These are phyloP conservation scores for Talaromyces sp. DNA, from an alignment of 2,329 filamentous ascomycete genomes.

Conservation along the genomic window DNA sequence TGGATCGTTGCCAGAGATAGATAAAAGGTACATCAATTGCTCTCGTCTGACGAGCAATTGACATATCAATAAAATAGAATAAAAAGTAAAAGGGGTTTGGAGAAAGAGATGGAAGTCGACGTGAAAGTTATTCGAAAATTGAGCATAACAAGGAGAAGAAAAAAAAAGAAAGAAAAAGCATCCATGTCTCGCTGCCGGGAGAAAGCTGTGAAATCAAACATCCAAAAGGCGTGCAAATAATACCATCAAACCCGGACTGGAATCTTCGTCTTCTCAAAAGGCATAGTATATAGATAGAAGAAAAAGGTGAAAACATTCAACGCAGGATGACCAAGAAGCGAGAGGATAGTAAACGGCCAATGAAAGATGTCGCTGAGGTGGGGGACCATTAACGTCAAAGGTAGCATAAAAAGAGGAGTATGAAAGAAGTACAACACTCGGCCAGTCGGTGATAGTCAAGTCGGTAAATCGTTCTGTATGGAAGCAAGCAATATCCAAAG, in stretches of 20 bases:
- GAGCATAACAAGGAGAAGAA: slow-evolving; percentile 1
- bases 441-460: neutral
- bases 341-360: slow-evolving; percentile 22
- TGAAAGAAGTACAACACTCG: slow-evolving; percentile 23
- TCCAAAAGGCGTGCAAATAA: slow-evolving; percentile 20
- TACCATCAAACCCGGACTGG: slow-evolving; percentile 29
- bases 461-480: neutral
- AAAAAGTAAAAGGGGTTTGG: neutral
- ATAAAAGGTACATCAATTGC: slow-evolving; percentile 2
- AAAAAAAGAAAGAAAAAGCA: neutral
- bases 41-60: neutral
- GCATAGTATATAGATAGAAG: slow-evolving; percentile 15
- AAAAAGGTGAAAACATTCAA: slow-evolving; percentile 24
- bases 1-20: slow-evolving; percentile 5
- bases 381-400: slow-evolving; percentile 28
- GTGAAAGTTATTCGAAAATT: slow-evolving; percentile 12
- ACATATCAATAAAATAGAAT: neutral
- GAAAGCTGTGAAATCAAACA: slow-evolving; percentile 20
- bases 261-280: slow-evolving; percentile 24
- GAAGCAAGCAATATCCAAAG: neutral
- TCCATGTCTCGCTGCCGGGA: slow-evolving; percentile 15
- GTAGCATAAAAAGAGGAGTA: slow-evolving; percentile 32
- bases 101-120: slow-evolving; percentile 5
- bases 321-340: slow-evolving; percentile 19
- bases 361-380: slow-evolving; percentile 26